phyloP scores from a whole-genome alignment of 2,329 filamentous ascomycete genomes.

The Colletotrichum sp. region DNA sequence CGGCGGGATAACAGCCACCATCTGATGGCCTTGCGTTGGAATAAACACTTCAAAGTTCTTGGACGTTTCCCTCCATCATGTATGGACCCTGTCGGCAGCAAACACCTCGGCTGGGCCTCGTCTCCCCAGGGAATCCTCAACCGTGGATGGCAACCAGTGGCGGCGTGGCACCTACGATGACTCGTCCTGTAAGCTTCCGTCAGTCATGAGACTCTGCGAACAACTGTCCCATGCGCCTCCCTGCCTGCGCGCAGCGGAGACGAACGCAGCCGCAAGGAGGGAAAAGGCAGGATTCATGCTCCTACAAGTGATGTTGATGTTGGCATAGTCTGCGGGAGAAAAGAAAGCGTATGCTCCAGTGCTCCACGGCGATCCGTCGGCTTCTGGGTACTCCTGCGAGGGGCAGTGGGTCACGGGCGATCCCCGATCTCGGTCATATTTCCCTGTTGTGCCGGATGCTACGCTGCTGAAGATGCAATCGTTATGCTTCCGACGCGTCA shows the following conservation, averaged over 20 bases:
- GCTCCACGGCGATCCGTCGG: slow-evolving; percentile 9
- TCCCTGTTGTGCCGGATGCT: not conserved
- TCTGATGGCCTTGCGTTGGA: not conserved
- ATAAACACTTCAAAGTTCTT: not conserved
- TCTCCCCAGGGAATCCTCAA: not conserved
- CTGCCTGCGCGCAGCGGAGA: not conserved
- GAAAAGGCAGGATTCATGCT: slow-evolving; percentile 3
- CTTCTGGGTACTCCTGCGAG: not conserved
- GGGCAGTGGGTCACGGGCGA: not conserved
- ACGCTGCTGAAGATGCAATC: not conserved
- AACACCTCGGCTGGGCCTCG: not conserved
- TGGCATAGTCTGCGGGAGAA: not conserved
- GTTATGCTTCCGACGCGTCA: not conserved
- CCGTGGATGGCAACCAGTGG: not conserved
- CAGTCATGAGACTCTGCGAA: not conserved
- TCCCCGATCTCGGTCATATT: slow-evolving; percentile 7
- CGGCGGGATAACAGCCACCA: not conserved
- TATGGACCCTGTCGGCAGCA: not conserved
- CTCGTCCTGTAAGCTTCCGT: not conserved
- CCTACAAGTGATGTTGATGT: not conserved
- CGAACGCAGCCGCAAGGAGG: not conserved
- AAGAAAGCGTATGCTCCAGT: not conserved
- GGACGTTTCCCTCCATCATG: not conserved
- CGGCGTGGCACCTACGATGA: not conserved
- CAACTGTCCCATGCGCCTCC: not conserved